Percentiles rank a stretch among this genome's conserved stretches.
These are phyloP conservation scores for Bromus sterilis DNA, from an alignment of 176 grass and related monocot genomes.

Conservation along the genomic window DNA sequence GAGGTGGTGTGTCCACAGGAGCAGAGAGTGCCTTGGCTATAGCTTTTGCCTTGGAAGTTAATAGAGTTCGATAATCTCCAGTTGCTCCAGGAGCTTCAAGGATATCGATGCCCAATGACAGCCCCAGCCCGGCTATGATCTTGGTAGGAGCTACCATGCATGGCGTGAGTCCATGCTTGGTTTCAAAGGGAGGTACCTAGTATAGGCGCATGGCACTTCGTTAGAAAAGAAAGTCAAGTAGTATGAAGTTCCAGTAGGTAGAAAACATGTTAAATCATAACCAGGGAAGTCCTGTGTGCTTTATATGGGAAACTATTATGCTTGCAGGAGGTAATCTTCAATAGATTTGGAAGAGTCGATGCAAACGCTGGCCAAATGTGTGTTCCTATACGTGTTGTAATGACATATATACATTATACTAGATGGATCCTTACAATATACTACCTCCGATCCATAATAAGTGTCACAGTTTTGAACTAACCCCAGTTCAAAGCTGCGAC, in stretches of 20 bases:
- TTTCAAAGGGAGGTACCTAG: constrained; percentile 75
- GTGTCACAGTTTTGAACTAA: no score
- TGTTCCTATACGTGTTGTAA: background rate
- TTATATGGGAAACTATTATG: background rate
- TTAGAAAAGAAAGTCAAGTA: background rate
- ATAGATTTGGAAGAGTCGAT: background rate
- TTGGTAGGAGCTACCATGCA: constrained; percentile 99
- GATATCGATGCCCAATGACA: constrained; percentile 90
- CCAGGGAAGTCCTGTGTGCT: background rate
- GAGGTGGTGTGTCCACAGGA: constrained; percentile 54
- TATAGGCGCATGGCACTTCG: constrained; percentile 17
- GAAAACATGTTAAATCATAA: background rate
- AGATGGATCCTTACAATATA: background rate
- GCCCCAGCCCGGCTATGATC: constrained; percentile 87
- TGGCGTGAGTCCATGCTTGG: constrained; percentile 64
- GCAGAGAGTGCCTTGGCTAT: constrained; percentile 70
- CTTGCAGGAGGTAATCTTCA: background rate
- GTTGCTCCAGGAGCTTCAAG: constrained; percentile 97
- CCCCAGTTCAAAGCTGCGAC: no score
- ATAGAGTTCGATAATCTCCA: constrained; percentile 84
- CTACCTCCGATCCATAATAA: no score
- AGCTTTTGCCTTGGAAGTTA: constrained; percentile 92
- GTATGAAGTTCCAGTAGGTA: background rate
- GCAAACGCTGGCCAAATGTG: constrained; percentile 8
- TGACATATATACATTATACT: background rate